Evolutionary conservation across 345 rosid species (phyloP).

Genomic region (Turritis glabra): DNA sequence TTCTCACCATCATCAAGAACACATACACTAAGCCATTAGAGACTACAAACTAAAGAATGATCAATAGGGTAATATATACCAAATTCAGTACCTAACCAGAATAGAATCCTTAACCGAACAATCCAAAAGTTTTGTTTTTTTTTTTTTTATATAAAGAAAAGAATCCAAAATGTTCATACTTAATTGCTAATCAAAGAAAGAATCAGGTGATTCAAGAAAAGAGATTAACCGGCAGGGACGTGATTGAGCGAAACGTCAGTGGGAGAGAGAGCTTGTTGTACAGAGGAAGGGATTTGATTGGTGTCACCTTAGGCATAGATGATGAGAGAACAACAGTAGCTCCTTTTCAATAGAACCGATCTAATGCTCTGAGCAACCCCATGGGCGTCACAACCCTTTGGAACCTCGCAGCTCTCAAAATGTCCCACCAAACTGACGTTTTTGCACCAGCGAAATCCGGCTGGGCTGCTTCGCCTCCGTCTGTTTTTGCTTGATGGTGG

Average conservation of each 20-base stretch:
- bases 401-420: conserved; percentile 75
- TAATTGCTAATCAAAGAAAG: no score
- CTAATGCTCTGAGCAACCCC: conserved; percentile 67
- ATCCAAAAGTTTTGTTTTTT: no score
- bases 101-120: no score
- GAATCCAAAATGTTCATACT: no score
- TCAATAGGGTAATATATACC: no score
- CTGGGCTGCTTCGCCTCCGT: no score
- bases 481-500: no score
- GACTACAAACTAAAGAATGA: not conserved
- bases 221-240: conserved; percentile 3
- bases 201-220: no score
- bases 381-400: conserved; percentile 58
- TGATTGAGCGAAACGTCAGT: conserved; percentile 75
- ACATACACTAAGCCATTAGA: not conserved
- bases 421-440: conserved; percentile 90
- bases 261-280: conserved; percentile 71
- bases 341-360: conserved; percentile 57
- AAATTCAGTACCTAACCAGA: no score
- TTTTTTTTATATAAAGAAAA: no score
- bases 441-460: conserved; percentile 61
- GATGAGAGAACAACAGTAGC: conserved; percentile 64
- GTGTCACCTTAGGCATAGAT: conserved; percentile 84
- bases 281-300: conserved; percentile 43
- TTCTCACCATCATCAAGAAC: not conserved